phyloP scores from a whole-genome alignment of 1,284 basidiomycete species.

The Trichosporon sp. region DNA sequence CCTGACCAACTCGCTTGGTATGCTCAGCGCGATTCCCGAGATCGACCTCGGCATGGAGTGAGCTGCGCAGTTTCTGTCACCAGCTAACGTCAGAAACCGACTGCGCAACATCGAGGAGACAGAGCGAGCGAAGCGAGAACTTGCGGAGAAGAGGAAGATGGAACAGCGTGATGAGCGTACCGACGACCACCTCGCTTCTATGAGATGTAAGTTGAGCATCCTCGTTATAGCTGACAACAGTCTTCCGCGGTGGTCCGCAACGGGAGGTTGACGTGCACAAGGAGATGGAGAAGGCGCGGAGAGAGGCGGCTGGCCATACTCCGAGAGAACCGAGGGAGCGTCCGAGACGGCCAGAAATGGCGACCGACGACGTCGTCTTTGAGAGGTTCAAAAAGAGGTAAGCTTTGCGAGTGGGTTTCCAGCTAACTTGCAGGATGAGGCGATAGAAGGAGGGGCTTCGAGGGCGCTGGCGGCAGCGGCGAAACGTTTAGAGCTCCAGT shows the following conservation, averaged over 20 bases:
- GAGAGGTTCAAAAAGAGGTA: constrained; percentile 59
- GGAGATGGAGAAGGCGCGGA: constrained; percentile 78
- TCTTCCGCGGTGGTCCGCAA: constrained; percentile 76
- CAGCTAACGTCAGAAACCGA: constrained; percentile 64
- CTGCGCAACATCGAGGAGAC: constrained; percentile 95
- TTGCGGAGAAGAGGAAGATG: constrained; percentile 65
- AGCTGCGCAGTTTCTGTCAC: constrained; percentile 52
- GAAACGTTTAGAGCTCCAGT: background rate
- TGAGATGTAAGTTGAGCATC: constrained; percentile 68
- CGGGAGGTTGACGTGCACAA: constrained; percentile 77
- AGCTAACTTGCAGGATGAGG: constrained; percentile 14
- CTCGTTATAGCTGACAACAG: constrained; percentile 57
- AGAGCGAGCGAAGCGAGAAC: constrained; percentile 85
- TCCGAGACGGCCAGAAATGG: constrained; percentile 63
- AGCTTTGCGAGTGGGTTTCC: constrained; percentile 25
- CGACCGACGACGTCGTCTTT: constrained; percentile 84
- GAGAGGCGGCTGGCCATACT: constrained; percentile 74
- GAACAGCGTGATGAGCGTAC: constrained; percentile 56
- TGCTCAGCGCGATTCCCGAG: constrained; percentile 95
- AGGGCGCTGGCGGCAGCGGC: background rate
- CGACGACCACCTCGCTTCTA: constrained; percentile 71
- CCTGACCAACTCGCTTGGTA: constrained; percentile 85
- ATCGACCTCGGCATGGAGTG: constrained; percentile 98
- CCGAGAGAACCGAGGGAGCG: constrained; percentile 60
- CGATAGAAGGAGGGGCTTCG: background rate